A percentile compares a stretch with the other conserved stretches of the same genome.
phyloP scores from a whole-genome alignment of 805 yeast species.

The Saccharomycopsis selenospora region DNA sequence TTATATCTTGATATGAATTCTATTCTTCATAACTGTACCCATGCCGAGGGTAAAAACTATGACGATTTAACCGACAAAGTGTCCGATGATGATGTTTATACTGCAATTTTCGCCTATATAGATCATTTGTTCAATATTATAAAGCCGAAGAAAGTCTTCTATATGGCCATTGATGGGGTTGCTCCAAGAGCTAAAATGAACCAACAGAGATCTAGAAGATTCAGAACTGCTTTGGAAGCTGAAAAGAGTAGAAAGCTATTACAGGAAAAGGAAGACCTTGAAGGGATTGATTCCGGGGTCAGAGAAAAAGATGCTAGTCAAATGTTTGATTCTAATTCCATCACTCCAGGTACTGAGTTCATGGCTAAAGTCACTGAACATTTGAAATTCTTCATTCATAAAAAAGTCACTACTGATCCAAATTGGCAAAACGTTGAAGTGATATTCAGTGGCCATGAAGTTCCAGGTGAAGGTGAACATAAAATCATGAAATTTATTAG shows the following conservation, averaged over 20 bases:
- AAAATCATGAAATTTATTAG: constrained; percentile 92
- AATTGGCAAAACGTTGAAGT: constrained; percentile 77
- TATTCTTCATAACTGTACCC: constrained; percentile 89
- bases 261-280: constrained; percentile 18
- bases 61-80: constrained; percentile 53
- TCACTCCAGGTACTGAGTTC: constrained; percentile 95
- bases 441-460: constrained; percentile 87
- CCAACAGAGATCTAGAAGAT: constrained; percentile 94
- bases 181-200: constrained; percentile 99
- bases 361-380: constrained; percentile 83
- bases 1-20: constrained; percentile 97
- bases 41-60: constrained; percentile 50
- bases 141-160: constrained; percentile 77
- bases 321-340: constrained; percentile 86
- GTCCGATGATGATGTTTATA: constrained; percentile 86
- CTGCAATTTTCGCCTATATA: constrained; percentile 87
- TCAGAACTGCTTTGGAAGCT: constrained; percentile 89
- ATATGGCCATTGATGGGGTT: constrained; percentile 98
- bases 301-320: constrained; percentile 13
- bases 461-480: constrained; percentile 98
- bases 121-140: constrained; percentile 88
- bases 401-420: constrained; percentile 78
- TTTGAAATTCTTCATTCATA: constrained; percentile 79
- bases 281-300: constrained; percentile 12
- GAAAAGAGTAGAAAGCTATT: constrained; percentile 51